Conservation (phyloP, 2,329 filamentous ascomycete genomes). For the Aspergillus ibericus region DNA sequence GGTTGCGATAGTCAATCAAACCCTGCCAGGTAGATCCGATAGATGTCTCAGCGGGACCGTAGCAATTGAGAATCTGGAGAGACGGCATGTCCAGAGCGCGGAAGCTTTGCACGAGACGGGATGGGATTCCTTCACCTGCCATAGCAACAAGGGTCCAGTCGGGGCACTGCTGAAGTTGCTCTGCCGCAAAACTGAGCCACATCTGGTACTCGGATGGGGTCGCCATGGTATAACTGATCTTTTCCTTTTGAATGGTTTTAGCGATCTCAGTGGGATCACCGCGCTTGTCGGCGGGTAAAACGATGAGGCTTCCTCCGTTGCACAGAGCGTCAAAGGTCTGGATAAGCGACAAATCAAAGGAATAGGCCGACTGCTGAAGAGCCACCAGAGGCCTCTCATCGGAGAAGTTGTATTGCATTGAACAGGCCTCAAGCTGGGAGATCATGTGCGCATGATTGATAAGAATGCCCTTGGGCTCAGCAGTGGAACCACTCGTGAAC, state of each 20-base stretch:
- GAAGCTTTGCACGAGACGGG: not conserved
- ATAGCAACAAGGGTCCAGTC: not conserved
- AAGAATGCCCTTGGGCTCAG: slow-evolving; percentile 1
- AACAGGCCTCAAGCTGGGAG: not conserved
- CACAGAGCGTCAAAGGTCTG: slow-evolving; percentile 22
- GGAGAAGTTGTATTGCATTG: not conserved
- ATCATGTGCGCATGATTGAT: not conserved
- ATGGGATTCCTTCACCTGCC: not conserved
- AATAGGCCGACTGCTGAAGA: slow-evolving; percentile 26
- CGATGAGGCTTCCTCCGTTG: slow-evolving; percentile 19
- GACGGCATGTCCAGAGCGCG: not conserved
- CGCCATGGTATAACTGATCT: slow-evolving; percentile 20
- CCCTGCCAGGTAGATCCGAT: not conserved
- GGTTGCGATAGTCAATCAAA: not conserved
- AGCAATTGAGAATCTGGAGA: slow-evolving; percentile 1
- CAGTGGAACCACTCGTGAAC: slow-evolving; percentile 8
- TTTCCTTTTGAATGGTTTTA: slow-evolving; percentile 15
- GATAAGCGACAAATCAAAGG: slow-evolving; percentile 24
- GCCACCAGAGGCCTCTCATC: slow-evolving; percentile 12
- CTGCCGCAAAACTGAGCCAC: slow-evolving; percentile 17
- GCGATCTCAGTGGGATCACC: slow-evolving; percentile 21
- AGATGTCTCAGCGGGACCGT: slow-evolving; percentile 1
- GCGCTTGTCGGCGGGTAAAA: slow-evolving; percentile 13
- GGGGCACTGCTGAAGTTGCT: slow-evolving; percentile 1
- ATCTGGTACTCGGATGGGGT: slow-evolving; percentile 22